A percentile compares a stretch with the other conserved stretches of the same genome.
Evolutionary conservation across 1,284 basidiomycete species (phyloP).

Genomic region (Rhodotorula glutinis): DNA sequence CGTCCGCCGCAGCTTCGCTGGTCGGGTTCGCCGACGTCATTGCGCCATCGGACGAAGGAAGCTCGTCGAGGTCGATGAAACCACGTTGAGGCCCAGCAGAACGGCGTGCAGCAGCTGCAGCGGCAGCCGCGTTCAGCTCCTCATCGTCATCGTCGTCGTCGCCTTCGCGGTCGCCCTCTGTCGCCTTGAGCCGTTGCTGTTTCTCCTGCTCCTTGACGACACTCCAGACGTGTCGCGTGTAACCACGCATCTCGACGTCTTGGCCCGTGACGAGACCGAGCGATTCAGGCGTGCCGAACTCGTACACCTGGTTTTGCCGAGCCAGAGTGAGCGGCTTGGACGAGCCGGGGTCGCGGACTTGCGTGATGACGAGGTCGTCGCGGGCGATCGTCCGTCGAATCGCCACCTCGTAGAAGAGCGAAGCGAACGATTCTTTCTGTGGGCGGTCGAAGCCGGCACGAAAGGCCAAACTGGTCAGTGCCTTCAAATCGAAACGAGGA

Average conservation of each 20-base stretch:
- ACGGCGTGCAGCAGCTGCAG: background rate
- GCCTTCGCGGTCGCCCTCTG: background rate
- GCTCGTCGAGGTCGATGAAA: background rate
- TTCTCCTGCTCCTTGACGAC: slow-evolving; percentile 1
- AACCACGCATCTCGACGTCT: slow-evolving; percentile 3
- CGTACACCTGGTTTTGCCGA: slow-evolving; percentile 14
- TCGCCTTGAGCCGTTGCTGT: background rate
- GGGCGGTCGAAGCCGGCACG: background rate
- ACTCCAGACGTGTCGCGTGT: slow-evolving; percentile 13
- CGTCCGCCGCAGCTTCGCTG: background rate
- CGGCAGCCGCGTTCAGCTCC: background rate
- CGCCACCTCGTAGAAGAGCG: slow-evolving; percentile 19
- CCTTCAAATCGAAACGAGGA: no score
- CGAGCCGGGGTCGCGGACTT: background rate
- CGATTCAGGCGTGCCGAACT: slow-evolving; percentile 26
- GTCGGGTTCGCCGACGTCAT: background rate
- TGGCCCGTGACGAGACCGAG: background rate
- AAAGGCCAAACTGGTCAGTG: background rate
- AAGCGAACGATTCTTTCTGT: slow-evolving; percentile 21
- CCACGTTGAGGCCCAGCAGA: background rate
- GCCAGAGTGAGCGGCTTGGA: background rate
- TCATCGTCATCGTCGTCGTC: slow-evolving; percentile 7
- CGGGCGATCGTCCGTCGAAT: background rate
- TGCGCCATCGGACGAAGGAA: no score
- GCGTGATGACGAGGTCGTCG: slow-evolving; percentile 20